Evolutionary conservation across 1,139 yeast species (phyloP).

Genomic region (Citeromyces hawaiiensis): DNA sequence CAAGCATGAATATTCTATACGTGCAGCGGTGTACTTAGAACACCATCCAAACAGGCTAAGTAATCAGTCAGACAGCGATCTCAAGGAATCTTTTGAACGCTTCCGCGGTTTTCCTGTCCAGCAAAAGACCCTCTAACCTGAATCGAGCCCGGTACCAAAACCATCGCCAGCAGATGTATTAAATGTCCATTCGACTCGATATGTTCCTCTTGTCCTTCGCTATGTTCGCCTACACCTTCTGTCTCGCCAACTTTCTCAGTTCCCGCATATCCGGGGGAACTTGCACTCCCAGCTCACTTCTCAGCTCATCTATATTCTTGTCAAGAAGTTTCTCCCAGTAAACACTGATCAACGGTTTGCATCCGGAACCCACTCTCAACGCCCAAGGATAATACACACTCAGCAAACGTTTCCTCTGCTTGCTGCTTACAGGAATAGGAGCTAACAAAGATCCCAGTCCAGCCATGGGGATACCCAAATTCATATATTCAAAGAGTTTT

Average conservation of each 20-base stretch:
- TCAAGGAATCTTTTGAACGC: too few relatives aligned
- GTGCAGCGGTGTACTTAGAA: too few relatives aligned
- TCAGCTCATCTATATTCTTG: constrained; percentile 56
- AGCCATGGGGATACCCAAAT: constrained; percentile 92
- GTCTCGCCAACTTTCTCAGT: constrained; percentile 28
- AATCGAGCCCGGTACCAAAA: too few relatives aligned
- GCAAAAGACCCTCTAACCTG: too few relatives aligned
- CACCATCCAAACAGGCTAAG: too few relatives aligned
- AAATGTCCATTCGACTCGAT: too few relatives aligned
- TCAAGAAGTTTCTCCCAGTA: constrained; percentile 87
- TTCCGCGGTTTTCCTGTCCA: too few relatives aligned
- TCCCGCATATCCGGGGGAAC: constrained; percentile 66
- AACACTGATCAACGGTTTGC: constrained; percentile 72
- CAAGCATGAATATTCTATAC: too few relatives aligned
- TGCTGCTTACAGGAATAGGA: constrained; percentile 39
- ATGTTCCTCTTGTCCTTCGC: too few relatives aligned
- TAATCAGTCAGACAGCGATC: too few relatives aligned
- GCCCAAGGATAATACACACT: constrained; percentile 88
- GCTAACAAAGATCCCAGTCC: constrained; percentile 85
- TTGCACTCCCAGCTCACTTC: constrained; percentile 60
- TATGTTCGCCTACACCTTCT: too few relatives aligned
- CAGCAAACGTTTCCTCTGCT: constrained; percentile 33
- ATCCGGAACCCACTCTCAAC: constrained; percentile 52
- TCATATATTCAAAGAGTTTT: constrained; percentile 84
- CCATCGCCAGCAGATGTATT: too few relatives aligned